phyloP scores from a whole-genome alignment of 2,329 filamentous ascomycete species.

The Akanthomyces lecanii region DNA sequence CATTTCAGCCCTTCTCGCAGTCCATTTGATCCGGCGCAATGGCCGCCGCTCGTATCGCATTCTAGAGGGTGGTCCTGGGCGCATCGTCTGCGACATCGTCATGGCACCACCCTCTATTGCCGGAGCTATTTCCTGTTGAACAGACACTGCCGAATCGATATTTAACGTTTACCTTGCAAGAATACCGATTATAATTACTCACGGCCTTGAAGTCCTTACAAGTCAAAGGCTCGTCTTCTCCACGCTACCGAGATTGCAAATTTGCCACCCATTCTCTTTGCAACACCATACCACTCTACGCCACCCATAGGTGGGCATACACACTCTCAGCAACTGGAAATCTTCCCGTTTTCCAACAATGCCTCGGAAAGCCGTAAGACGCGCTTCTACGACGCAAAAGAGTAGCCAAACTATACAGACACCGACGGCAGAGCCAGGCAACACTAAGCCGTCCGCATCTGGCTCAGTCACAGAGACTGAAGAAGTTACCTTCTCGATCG shows the following conservation, averaged over 20 bases:
- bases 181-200: neutral
- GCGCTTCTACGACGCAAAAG: conserved; percentile 29
- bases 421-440: conserved; percentile 20
- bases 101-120: conserved; percentile 52
- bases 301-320: conserved; percentile 16
- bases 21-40: conserved; percentile 21
- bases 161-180: neutral
- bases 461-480: conserved; percentile 37
- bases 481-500: conserved; percentile 39
- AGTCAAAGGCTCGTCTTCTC: neutral
- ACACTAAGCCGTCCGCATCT: conserved; percentile 31
- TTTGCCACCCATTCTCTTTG: conserved; percentile 10
- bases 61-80: conserved; percentile 50
- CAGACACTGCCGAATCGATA: neutral
- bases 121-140: conserved; percentile 3
- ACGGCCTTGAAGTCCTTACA: neutral
- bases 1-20: neutral
- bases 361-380: conserved; percentile 26
- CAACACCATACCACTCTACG: neutral
- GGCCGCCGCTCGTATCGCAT: conserved; percentile 41
- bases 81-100: conserved; percentile 36
- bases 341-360: conserved; percentile 7
- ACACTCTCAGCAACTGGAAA: neutral
- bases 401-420: neutral
- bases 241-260: neutral